Evolutionary conservation across 179 eudicot genomes (phyloP).

Genomic region (Spinacia oleracea): DNA sequence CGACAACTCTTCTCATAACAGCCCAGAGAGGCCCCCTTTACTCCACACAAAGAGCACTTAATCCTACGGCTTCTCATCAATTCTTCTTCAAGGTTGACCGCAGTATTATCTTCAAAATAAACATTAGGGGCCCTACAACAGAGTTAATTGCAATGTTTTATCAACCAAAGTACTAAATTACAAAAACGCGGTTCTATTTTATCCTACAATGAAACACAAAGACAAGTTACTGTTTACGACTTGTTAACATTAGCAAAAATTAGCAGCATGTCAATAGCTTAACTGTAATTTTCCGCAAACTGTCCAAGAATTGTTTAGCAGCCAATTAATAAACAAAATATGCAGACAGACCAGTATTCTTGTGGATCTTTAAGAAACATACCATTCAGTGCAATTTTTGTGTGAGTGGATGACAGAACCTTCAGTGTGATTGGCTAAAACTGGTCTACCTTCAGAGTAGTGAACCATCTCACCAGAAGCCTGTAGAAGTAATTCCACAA

Average conservation of each 20-base stretch:
- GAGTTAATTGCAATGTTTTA: neutral
- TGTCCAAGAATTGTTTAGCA: neutral
- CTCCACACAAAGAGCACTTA: slow-evolving; percentile 77
- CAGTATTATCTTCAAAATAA: slow-evolving; percentile 74
- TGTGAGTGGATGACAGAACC: slow-evolving; percentile 65
- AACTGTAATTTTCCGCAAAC: neutral
- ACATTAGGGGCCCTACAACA: slow-evolving; percentile 91
- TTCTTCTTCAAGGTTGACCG: slow-evolving; percentile 83
- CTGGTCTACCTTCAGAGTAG: slow-evolving; percentile 70
- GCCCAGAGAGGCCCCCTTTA: slow-evolving; percentile 95
- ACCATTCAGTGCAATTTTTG: slow-evolving; percentile 87
- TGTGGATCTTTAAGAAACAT: slow-evolving; percentile 16
- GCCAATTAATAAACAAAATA: neutral
- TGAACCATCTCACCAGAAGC: slow-evolving; percentile 71
- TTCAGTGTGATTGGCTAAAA: slow-evolving; percentile 43
- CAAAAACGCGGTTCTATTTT: neutral
- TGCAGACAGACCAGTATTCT: neutral
- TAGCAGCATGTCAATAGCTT: neutral
- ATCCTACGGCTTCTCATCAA: slow-evolving; percentile 80
- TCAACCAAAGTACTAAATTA: neutral
- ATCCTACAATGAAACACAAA: too few relatives aligned
- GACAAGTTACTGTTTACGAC: neutral
- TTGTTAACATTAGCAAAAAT: neutral
- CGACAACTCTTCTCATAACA: slow-evolving; percentile 88
- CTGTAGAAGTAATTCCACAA: slow-evolving; percentile 36